A percentile compares a stretch with the other conserved stretches of the same genome.
Conservation (phyloP, 768 basidiomycete species). For the Thelephora aurantiotincta region DNA sequence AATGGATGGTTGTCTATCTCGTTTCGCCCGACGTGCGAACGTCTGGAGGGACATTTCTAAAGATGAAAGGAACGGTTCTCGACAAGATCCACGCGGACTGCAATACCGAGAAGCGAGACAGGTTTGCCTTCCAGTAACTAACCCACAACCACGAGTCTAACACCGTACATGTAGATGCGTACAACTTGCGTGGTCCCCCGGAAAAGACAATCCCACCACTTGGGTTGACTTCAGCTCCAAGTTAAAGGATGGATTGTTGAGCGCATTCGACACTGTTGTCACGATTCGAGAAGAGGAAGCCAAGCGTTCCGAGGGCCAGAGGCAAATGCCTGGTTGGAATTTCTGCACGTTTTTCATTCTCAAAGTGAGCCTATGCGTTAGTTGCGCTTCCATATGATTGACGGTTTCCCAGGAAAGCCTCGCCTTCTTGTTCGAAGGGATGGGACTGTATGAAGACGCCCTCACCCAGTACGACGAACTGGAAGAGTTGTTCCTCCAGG, state of each 20-base stretch:
- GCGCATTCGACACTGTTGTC: conserved; percentile 71
- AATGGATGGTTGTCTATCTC: conserved; percentile 87
- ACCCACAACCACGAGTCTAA: conserved; percentile 5
- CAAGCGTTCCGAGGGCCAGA: conserved; percentile 74
- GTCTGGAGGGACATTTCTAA: conserved; percentile 56
- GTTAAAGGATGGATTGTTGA: conserved; percentile 80
- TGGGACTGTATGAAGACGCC: conserved; percentile 83
- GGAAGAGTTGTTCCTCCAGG: conserved; percentile 67
- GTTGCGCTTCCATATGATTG: not conserved
- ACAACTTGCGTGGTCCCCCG: conserved; percentile 64
- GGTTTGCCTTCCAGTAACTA: conserved; percentile 27
- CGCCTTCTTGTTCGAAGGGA: conserved; percentile 82
- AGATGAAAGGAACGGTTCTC: conserved; percentile 70
- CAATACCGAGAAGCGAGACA: conserved; percentile 76
- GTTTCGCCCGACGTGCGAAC: conserved; percentile 56
- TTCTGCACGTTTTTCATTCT: conserved; percentile 94
- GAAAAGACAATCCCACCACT: conserved; percentile 56
- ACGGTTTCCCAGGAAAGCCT: conserved; percentile 65
- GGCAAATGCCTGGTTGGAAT: conserved; percentile 95
- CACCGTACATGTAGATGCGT: conserved; percentile 42
- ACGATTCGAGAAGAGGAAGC: conserved; percentile 81
- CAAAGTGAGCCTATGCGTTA: conserved; percentile 44
- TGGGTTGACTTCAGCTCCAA: conserved; percentile 86
- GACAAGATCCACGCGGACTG: conserved; percentile 91
- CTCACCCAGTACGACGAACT: conserved; percentile 83